phyloP scores from a whole-genome alignment of 495 filamentous ascomycete genomes.

The Rhizodiscina lignyota region DNA sequence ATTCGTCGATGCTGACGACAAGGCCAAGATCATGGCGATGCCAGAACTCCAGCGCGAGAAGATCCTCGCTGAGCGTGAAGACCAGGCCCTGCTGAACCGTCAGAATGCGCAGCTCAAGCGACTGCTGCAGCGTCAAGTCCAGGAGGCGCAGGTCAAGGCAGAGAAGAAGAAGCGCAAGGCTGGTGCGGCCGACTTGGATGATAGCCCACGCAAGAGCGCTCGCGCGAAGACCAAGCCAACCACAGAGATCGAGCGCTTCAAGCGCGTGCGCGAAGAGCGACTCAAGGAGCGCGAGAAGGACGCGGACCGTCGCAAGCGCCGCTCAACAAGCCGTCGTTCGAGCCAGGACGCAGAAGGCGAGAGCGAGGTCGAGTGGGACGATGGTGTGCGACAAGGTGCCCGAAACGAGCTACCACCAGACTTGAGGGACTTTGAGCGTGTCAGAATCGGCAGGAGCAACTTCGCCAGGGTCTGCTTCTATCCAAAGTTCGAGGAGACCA shows the following conservation, averaged over 20 bases:
- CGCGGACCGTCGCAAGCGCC: constrained; percentile 24
- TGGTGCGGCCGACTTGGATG: constrained; percentile 53
- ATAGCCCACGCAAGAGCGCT: constrained; percentile 59
- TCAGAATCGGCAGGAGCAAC: constrained; percentile 62
- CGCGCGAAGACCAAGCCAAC: constrained; percentile 47
- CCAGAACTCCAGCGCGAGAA: constrained; percentile 81
- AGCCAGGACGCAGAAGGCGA: constrained; percentile 59
- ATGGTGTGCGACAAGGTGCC: constrained; percentile 19
- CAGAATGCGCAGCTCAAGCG: constrained; percentile 77
- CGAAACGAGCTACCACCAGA: constrained; percentile 46
- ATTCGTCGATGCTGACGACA: constrained; percentile 65
- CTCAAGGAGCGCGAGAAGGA: constrained; percentile 47
- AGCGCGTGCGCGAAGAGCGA: constrained; percentile 71
- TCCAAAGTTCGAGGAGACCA: constrained; percentile 67
- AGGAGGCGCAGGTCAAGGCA: constrained; percentile 33
- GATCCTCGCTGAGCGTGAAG: constrained; percentile 74
- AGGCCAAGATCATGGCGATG: constrained; percentile 66
- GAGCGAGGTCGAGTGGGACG: constrained; percentile 65
- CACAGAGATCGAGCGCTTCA: constrained; percentile 53
- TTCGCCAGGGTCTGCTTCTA: constrained; percentile 82
- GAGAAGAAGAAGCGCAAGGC: constrained; percentile 74
- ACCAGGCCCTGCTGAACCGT: constrained; percentile 58
- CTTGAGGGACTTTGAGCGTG: constrained; percentile 65
- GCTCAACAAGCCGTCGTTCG: constrained; percentile 17
- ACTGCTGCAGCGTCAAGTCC: constrained; percentile 51